phyloP scores from a whole-genome alignment of 345 rosid species.

The Citrus glauca region DNA sequence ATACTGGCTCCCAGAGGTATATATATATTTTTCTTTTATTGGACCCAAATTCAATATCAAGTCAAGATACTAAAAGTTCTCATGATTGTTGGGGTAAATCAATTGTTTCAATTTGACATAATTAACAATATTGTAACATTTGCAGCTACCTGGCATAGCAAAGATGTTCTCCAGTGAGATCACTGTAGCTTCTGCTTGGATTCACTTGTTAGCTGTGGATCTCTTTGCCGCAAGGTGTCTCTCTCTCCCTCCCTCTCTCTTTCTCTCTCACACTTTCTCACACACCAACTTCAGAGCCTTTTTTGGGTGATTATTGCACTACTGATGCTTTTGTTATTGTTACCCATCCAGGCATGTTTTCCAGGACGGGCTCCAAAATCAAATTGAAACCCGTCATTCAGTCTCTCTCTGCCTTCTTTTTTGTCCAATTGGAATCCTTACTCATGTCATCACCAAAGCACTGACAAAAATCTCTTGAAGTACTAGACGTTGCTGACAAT shows the following conservation, averaged over 20 bases:
- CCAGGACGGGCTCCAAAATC: conserved; percentile 67
- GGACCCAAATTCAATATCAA: neutral
- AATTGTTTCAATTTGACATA: neutral
- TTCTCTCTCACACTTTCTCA: neutral
- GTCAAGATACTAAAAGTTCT: neutral
- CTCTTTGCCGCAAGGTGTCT: conserved; percentile 88
- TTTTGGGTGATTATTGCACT: neutral
- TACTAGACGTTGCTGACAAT: neutral
- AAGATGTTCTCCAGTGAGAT: conserved; percentile 87
- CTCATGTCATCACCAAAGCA: conserved; percentile 73
- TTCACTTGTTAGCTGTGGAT: conserved; percentile 80
- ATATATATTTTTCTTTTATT: neutral
- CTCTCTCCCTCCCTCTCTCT: neutral
- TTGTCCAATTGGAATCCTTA: conserved; percentile 73
- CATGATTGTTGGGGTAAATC: neutral
- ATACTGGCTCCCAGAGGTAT: conserved; percentile 86
- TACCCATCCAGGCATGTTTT: conserved; percentile 66
- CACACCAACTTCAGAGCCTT: neutral
- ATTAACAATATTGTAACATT: neutral
- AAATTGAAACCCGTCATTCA: conserved; percentile 86
- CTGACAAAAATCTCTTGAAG: conserved; percentile 33
- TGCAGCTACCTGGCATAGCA: conserved; percentile 72
- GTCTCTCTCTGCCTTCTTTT: conserved; percentile 82
- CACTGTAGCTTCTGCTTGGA: conserved; percentile 94
- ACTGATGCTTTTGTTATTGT: conserved; percentile 4